Base-by-base conservation (phyloP, 768 basidiomycete species). In the Rickenella mellea region DNA sequence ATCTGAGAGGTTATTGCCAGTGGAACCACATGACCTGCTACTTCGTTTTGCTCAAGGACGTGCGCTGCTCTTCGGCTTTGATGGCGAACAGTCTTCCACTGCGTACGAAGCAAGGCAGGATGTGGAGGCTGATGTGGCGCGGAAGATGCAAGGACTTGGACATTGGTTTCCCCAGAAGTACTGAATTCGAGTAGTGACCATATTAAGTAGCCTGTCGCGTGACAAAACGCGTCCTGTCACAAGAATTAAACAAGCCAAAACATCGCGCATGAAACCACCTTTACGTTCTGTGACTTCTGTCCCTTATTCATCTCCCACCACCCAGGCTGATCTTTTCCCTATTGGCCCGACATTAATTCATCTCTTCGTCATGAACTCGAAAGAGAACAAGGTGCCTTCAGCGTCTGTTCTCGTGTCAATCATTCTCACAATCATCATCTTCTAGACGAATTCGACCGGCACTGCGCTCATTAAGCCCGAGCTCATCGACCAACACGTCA, bases 101-200 rank as follows among this genome's bases (percentile, higher is more conserved):
- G 24, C 20, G 35, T 28, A 46, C 14, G 50, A 52, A n/a, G 60
- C 59, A 27, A 47, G 74, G 19, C 59, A 64, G 14, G 57, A 56
- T n/a, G 73, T 66, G 5, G 84, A 86, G 57, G 66, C 64, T 38
- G 78, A 81, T 55, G 82, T 86, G 6, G 80, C 69, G 10, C 71
- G 60, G 42, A 56, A 51, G 36, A 55, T 86, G 47, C 70, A 61
- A 40, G 68, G 65, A n/a, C n/a, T n/a, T n/a, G n/a, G n/a, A 21
- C 82, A 87, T 53, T 87, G 84, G 84, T 61, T 68, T 20, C 83
- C 79, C 0, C 73, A 79, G 42, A 71, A 63, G 45, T 60, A 75
- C 30, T 83, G 60, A 56, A 54, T 44, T 40, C n/a, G n/a, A n/a
- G n/a, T n/a, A n/a, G n/a, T n/a, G 29, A 11, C 40, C 32, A 15